Conservation (phyloP, 73 alveolate genomes). For the Urostyla sp. region DNA sequence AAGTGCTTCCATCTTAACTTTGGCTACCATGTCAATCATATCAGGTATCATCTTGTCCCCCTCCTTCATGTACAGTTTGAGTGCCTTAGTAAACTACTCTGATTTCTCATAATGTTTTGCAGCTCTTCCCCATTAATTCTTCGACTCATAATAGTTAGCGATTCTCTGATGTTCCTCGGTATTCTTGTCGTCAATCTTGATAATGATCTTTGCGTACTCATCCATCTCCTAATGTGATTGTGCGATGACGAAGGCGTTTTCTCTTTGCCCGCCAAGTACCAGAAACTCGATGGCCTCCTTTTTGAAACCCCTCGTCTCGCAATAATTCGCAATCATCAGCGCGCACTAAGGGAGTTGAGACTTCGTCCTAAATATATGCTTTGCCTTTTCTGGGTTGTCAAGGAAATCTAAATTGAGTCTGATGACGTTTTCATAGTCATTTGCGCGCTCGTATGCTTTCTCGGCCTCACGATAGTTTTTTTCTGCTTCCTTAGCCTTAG, state of each 20-base stretch:
- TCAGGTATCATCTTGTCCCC: conserved; percentile 94
- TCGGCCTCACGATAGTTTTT: conserved; percentile 96
- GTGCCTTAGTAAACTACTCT: conserved; percentile 92
- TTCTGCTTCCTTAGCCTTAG: conserved; percentile 98
- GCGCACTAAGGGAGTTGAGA: conserved; percentile 94
- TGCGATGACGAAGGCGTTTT: conserved; percentile 96
- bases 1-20: conserved; percentile 92
- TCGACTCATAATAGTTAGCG: conserved; percentile 95
- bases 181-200: conserved; percentile 85
- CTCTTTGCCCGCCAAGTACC: conserved; percentile 95
- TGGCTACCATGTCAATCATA: conserved; percentile 96
- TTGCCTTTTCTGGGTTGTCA: conserved; percentile 97
- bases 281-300: conserved; percentile 96
- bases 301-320: conserved; percentile 92
- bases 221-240: conserved; percentile 95
- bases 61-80: conserved; percentile 90
- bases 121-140: conserved; percentile 92
- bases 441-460: conserved; percentile 95
- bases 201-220: conserved; percentile 91
- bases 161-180: conserved; percentile 94
- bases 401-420: conserved; percentile 89
- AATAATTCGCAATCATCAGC: conserved; percentile 92
- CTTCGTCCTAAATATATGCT: conserved; percentile 86
- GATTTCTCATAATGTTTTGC: conserved; percentile 96
- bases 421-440: conserved; percentile 96